These are phyloP conservation scores for Termitomyces sp. DNA, from an alignment of 768 basidiomycete species.

Conservation along the genomic window DNA sequence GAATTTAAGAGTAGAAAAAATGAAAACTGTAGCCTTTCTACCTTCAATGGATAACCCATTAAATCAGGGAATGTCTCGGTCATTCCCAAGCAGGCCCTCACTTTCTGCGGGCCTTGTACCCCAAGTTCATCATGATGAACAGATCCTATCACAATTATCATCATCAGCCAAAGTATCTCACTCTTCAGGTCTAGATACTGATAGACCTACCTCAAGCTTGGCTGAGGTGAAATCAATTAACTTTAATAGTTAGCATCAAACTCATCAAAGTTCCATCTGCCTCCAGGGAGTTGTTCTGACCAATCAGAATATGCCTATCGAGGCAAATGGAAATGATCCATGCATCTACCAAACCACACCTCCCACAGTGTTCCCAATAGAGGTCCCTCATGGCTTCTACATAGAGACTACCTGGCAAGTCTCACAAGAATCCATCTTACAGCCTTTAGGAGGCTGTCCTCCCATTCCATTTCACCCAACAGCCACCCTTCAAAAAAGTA, in stretches of 20 bases:
- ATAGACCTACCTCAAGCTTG: background rate
- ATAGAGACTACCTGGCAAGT: background rate
- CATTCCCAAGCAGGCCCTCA: background rate
- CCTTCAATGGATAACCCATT: constrained; percentile 4
- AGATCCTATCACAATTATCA: background rate
- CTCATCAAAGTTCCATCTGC: background rate
- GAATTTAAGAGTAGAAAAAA: background rate
- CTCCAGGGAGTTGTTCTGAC: background rate
- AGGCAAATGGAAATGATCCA: background rate
- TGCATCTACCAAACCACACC: background rate
- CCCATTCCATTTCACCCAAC: background rate
- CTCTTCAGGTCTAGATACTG: background rate
- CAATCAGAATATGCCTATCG: background rate
- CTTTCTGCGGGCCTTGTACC: background rate
- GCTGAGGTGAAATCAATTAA: background rate
- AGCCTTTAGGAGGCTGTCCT: background rate
- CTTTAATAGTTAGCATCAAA: background rate
- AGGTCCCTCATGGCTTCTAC: background rate
- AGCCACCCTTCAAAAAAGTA: background rate
- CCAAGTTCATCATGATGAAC: background rate
- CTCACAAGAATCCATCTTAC: background rate
- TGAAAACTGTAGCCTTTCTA: background rate
- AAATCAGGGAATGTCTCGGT: background rate
- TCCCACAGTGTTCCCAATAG: background rate
- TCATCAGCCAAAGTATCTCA: background rate